Percentiles rank a stretch among this genome's conserved stretches.
Evolutionary conservation across 768 basidiomycete species (phyloP).

Genomic region (Xanthoconium purpureum): DNA sequence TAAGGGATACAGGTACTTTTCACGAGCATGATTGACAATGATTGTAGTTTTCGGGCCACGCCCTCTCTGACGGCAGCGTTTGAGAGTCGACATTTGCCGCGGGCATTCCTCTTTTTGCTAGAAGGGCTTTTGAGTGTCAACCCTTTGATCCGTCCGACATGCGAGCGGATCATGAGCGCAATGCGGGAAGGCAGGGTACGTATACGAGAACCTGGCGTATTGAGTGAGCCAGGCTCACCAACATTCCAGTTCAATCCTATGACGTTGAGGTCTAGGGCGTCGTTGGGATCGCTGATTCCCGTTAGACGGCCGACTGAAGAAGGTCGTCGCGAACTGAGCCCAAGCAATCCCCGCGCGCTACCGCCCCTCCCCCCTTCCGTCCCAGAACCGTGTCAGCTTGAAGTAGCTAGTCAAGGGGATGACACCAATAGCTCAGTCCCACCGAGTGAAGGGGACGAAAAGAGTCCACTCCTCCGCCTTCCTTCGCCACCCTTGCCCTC

Average conservation of each 20-base stretch:
- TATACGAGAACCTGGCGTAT: slow-evolving; percentile 6
- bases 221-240: background rate
- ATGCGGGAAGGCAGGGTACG: slow-evolving; percentile 72
- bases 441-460: slow-evolving; percentile 7
- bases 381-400: slow-evolving; percentile 1
- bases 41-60: slow-evolving; percentile 51
- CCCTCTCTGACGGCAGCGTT: slow-evolving; percentile 52
- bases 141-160: slow-evolving; percentile 63
- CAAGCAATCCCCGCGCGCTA: slow-evolving; percentile 11
- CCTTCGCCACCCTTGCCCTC: slow-evolving; percentile 4
- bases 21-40: slow-evolving; percentile 6
- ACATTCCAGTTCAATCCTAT: slow-evolving; percentile 31
- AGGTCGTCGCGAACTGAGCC: slow-evolving; percentile 11
- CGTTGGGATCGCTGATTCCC: slow-evolving; percentile 24
- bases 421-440: background rate
- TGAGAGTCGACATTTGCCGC: slow-evolving; percentile 68
- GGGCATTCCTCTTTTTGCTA: slow-evolving; percentile 66
- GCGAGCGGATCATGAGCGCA: slow-evolving; percentile 67
- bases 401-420: slow-evolving; percentile 1
- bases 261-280: background rate
- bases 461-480: slow-evolving; percentile 17
- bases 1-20: slow-evolving; percentile 31
- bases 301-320: slow-evolving; percentile 15
- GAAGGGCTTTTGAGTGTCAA: slow-evolving; percentile 65
- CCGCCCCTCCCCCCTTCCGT: slow-evolving; percentile 11